phyloP scores from a whole-genome alignment of 306 rosid species.

The Lagenaria siceraria region DNA sequence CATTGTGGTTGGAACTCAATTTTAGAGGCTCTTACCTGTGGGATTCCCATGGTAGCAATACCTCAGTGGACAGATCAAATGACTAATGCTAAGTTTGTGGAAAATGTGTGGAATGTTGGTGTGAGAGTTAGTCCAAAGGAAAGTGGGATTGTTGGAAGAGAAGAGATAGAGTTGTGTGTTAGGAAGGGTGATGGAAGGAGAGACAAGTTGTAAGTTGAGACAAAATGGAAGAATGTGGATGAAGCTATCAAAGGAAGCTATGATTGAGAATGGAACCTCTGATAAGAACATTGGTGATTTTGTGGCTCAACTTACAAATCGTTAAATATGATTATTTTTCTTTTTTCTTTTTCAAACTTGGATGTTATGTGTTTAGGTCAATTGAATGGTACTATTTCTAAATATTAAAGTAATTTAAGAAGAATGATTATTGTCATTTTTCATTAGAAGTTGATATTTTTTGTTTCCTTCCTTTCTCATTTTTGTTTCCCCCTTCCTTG shows the following conservation, averaged over 20 bases:
- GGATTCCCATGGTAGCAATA: conserved; percentile 18
- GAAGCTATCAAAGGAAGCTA: neutral
- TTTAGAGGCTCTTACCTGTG: conserved; percentile 13
- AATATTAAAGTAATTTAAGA: too few species aligned
- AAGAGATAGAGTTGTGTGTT: conserved; percentile 6
- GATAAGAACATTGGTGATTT: neutral
- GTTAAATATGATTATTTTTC: too few species aligned
- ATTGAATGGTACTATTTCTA: too few species aligned
- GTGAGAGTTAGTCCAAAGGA: conserved; percentile 8
- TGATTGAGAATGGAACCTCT: neutral
- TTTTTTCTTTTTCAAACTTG: too few species aligned
- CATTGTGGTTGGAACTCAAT: conserved; percentile 27
- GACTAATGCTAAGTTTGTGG: conserved; percentile 18
- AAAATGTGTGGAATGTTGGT: conserved; percentile 14
- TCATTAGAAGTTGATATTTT: too few species aligned
- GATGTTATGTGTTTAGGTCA: too few species aligned
- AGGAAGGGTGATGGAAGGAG: conserved; percentile 13
- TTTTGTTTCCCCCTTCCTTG: too few species aligned
- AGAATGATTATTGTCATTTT: too few species aligned
- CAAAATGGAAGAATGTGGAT: neutral
- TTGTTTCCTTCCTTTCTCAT: too few species aligned
- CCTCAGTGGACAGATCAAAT: conserved; percentile 18
- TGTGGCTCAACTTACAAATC: neutral
- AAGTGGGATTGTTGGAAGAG: neutral
- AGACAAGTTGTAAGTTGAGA: neutral